Evolutionary conservation across 345 rosid species (phyloP).

Genomic region (Gossypium sturtianum): DNA sequence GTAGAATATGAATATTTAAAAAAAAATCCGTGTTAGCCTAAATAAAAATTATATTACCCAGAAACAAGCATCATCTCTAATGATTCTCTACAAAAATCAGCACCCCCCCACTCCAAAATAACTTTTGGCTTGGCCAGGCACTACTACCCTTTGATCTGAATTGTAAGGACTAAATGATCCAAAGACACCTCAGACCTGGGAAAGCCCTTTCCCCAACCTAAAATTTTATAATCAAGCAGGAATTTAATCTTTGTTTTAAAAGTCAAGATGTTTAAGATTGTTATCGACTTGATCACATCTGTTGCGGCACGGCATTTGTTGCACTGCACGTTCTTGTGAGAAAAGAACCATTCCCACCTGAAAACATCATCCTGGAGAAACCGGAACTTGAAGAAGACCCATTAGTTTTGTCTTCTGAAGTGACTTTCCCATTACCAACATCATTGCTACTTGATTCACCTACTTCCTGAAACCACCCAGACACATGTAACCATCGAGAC

Average conservation of each 20-base stretch:
- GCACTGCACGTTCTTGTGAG: constrained; percentile 38
- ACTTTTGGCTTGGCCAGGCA: constrained; percentile 10
- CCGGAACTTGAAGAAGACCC: constrained; percentile 24
- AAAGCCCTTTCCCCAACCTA: not conserved
- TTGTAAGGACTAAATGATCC: not conserved
- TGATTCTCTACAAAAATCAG: constrained; percentile 25
- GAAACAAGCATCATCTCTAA: constrained; percentile 1
- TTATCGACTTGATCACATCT: constrained; percentile 25
- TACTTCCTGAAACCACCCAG: constrained; percentile 39
- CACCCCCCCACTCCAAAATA: constrained; percentile 4
- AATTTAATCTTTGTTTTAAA: not conserved
- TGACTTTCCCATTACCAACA: constrained; percentile 19
- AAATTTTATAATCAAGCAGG: not conserved
- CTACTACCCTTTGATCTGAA: not conserved
- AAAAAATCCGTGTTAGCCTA: not conserved
- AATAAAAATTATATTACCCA: constrained; percentile 7
- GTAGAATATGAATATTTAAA: no score
- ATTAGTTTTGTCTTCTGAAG: constrained; percentile 17
- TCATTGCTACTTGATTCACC: constrained; percentile 24
- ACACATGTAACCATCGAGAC: not conserved
- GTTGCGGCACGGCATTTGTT: constrained; percentile 28
- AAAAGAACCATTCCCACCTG: constrained; percentile 17
- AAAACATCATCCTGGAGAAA: constrained; percentile 1
- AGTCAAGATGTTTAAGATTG: constrained; percentile 16
- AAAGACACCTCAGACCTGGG: not conserved